These are phyloP conservation scores for Glaciozyma martinii DNA, from an alignment of 768 basidiomycete species.

Conservation along the genomic window DNA sequence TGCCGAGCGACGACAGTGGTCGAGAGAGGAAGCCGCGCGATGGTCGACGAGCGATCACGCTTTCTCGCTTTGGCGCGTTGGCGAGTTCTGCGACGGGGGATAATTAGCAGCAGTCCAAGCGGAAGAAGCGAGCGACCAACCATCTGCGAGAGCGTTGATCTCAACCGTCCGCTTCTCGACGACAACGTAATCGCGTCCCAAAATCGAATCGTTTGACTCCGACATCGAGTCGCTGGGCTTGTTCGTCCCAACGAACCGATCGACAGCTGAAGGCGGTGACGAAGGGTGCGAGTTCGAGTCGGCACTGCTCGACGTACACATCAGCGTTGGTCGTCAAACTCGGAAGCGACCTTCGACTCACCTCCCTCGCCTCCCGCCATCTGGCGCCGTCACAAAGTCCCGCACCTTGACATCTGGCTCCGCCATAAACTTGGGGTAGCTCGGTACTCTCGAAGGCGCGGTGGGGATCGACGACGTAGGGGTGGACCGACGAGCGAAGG, in stretches of 20 bases:
- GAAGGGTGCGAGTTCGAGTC: constrained; percentile 23
- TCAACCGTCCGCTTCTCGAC: constrained; percentile 88
- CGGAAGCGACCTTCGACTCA: background rate
- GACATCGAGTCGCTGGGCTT: constrained; percentile 41
- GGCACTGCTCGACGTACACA: background rate
- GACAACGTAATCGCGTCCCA: constrained; percentile 70
- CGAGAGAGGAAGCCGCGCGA: constrained; percentile 33
- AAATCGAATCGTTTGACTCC: constrained; percentile 44
- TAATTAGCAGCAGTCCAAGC: background rate
- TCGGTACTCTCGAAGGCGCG: background rate
- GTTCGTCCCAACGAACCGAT: constrained; percentile 12
- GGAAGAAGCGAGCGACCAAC: constrained; percentile 44
- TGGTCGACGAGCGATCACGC: constrained; percentile 37
- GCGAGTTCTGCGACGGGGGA: constrained; percentile 39
- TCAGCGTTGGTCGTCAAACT: background rate
- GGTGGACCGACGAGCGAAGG: background rate
- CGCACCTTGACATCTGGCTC: constrained; percentile 5
- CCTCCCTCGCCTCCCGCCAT: background rate
- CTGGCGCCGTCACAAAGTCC: background rate
- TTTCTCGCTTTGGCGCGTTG: constrained; percentile 39
- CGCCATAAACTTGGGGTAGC: background rate
- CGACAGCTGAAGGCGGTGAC: constrained; percentile 26
- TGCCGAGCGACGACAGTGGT: constrained; percentile 35
- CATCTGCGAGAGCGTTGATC: constrained; percentile 84
- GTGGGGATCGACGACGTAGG: background rate